Evolutionary conservation across 176 grass and related monocot species (phyloP).

Genomic region (Thalia dealbata): DNA sequence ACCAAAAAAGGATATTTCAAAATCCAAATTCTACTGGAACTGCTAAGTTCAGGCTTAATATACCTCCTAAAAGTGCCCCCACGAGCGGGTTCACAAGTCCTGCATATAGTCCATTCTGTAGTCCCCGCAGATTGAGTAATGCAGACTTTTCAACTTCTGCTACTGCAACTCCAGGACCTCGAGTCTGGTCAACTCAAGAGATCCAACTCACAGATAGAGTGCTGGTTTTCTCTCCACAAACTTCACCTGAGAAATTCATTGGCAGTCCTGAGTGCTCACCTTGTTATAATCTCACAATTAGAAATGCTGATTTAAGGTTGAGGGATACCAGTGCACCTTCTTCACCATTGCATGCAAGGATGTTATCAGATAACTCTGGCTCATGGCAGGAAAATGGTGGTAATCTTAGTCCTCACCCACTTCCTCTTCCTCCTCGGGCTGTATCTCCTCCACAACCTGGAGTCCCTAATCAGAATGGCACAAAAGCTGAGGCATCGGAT

Average conservation of each 20-base stretch:
- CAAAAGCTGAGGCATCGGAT: slow-evolving; percentile 38
- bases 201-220: slow-evolving; percentile 31
- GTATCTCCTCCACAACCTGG: slow-evolving; percentile 31
- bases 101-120: slow-evolving; percentile 43
- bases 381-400: slow-evolving; percentile 34
- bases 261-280: slow-evolving; percentile 43
- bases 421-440: slow-evolving; percentile 68
- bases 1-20: slow-evolving; percentile 37
- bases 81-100: slow-evolving; percentile 67
- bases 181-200: slow-evolving; percentile 37
- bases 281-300: slow-evolving; percentile 29
- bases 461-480: slow-evolving; percentile 32
- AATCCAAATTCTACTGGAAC: slow-evolving; percentile 44
- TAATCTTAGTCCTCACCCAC: slow-evolving; percentile 44
- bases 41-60: slow-evolving; percentile 48
- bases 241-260: slow-evolving; percentile 48
- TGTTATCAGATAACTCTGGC: slow-evolving; percentile 31
- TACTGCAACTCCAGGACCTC: slow-evolving; percentile 30
- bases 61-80: slow-evolving; percentile 80
- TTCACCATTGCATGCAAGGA: slow-evolving; percentile 59
- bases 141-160: slow-evolving; percentile 30
- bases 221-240: slow-evolving; percentile 26
- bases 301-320: slow-evolving; percentile 32
- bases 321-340: slow-evolving; percentile 71
- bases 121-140: slow-evolving; percentile 64